Conservation (phyloP, 2,329 filamentous ascomycete genomes). For the Colletotrichum limetticola region DNA sequence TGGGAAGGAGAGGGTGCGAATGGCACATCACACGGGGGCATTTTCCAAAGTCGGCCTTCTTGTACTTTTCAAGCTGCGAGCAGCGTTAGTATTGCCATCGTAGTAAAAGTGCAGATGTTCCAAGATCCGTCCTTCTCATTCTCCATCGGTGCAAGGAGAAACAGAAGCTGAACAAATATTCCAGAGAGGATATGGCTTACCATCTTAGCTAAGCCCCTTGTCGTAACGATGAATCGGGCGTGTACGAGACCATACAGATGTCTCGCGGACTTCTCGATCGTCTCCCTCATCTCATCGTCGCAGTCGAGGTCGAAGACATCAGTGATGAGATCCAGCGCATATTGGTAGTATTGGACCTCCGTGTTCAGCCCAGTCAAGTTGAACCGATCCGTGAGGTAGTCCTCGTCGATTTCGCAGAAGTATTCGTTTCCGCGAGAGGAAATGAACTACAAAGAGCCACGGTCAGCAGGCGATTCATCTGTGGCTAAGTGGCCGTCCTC, state of each 20-base stretch:
- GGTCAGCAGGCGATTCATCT: slow-evolving; percentile 4
- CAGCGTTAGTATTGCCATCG: not conserved
- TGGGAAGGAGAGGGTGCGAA: slow-evolving; percentile 90
- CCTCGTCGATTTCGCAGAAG: slow-evolving; percentile 99
- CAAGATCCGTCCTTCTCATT: not conserved
- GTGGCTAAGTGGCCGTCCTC: not conserved
- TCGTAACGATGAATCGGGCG: slow-evolving; percentile 96
- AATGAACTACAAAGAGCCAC: slow-evolving; percentile 77
- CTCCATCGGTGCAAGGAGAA: not conserved
- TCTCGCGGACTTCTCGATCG: slow-evolving; percentile 95
- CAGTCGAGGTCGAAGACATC: slow-evolving; percentile 99
- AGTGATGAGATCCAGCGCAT: slow-evolving; percentile 95
- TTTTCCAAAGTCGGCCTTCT: slow-evolving; percentile 97
- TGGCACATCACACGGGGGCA: slow-evolving; percentile 97
- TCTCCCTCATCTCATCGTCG: slow-evolving; percentile 97
- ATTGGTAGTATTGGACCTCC: slow-evolving; percentile 98
- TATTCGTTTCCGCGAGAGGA: slow-evolving; percentile 98
- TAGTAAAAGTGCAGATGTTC: not conserved
- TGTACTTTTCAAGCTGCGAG: slow-evolving; percentile 93
- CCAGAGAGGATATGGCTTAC: slow-evolving; percentile 59
- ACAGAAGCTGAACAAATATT: not conserved
- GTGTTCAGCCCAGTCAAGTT: slow-evolving; percentile 97
- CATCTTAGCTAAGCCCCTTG: slow-evolving; percentile 94
- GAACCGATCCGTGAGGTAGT: slow-evolving; percentile 97
- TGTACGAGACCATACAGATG: slow-evolving; percentile 97